Percentiles rank a stretch among this genome's conserved stretches.
phyloP scores from a whole-genome alignment of 1,284 basidiomycete genomes.

The Ganoderma sp. region DNA sequence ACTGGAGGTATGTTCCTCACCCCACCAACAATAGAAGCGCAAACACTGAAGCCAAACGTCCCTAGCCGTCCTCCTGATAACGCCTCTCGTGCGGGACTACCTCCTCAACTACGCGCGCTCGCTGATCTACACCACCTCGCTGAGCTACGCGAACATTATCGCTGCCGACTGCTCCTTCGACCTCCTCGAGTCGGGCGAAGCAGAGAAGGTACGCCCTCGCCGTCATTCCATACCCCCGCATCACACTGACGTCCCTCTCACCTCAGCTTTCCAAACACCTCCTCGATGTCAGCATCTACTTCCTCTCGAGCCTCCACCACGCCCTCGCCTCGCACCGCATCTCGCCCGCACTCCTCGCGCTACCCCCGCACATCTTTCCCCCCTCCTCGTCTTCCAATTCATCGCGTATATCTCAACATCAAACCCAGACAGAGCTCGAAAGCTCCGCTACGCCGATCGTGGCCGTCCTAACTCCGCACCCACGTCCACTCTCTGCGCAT shows the following conservation, averaged over 20 bases:
- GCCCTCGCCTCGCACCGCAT: constrained; percentile 44
- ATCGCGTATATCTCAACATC: background rate
- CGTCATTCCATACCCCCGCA: constrained; percentile 13
- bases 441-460: constrained; percentile 72
- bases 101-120: constrained; percentile 93
- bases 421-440: constrained; percentile 4
- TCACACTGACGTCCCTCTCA: constrained; percentile 27
- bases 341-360: constrained; percentile 48
- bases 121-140: constrained; percentile 88
- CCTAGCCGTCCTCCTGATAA: constrained; percentile 85
- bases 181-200: constrained; percentile 71
- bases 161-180: constrained; percentile 82
- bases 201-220: constrained; percentile 52
- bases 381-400: constrained; percentile 13
- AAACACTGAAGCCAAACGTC: no score
- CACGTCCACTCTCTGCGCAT: constrained; percentile 72
- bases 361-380: constrained; percentile 46
- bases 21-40: background rate
- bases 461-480: constrained; percentile 79
- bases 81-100: constrained; percentile 77
- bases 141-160: constrained; percentile 77
- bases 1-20: constrained; percentile 72
- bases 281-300: constrained; percentile 47
- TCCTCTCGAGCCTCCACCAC: constrained; percentile 45
- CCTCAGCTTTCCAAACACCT: constrained; percentile 51